phyloP scores from a whole-genome alignment of 495 filamentous ascomycete genomes.

The Penicillium crystallinum region DNA sequence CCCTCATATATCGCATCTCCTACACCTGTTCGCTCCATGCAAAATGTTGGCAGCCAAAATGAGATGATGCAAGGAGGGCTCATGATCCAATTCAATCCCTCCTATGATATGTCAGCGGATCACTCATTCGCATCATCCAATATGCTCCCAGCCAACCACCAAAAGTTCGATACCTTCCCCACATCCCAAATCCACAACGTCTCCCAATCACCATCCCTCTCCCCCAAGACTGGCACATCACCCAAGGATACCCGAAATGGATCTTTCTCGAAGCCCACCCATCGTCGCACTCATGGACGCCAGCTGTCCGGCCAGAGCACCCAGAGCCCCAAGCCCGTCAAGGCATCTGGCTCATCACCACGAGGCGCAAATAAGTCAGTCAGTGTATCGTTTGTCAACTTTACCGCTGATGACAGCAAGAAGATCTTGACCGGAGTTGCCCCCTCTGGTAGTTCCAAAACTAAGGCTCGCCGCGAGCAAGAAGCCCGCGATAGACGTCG shows the following conservation, averaged over 20 bases:
- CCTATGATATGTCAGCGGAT: conserved; percentile 33
- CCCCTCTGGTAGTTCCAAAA: conserved; percentile 85
- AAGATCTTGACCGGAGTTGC: conserved; percentile 88
- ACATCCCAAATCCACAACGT: conserved; percentile 22
- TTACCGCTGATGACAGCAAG: conserved; percentile 73
- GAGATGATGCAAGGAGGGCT: conserved; percentile 42
- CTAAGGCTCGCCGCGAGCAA: conserved; percentile 82
- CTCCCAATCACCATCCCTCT: conserved; percentile 38
- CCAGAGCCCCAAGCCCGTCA: conserved; percentile 33
- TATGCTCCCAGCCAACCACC: conserved; percentile 20
- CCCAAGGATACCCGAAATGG: conserved; percentile 22
- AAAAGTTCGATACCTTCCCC: conserved; percentile 30
- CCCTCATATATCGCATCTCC: conserved; percentile 37
- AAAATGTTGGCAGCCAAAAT: conserved; percentile 27
- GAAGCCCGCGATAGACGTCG: conserved; percentile 76
- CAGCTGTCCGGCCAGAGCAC: conserved; percentile 37
- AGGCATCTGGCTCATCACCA: conserved; percentile 26
- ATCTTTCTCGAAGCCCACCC: conserved; percentile 17
- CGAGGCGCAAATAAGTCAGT: conserved; percentile 34
- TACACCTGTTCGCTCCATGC: conserved; percentile 28
- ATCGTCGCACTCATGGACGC: conserved; percentile 30
- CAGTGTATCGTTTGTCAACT: conserved; percentile 79
- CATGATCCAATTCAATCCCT: conserved; percentile 44
- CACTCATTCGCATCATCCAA: conserved; percentile 29
- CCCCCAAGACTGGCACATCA: conserved; percentile 30